Conservation (phyloP, 2,329 filamentous ascomycete genomes). For the Pezicula radicicola region DNA sequence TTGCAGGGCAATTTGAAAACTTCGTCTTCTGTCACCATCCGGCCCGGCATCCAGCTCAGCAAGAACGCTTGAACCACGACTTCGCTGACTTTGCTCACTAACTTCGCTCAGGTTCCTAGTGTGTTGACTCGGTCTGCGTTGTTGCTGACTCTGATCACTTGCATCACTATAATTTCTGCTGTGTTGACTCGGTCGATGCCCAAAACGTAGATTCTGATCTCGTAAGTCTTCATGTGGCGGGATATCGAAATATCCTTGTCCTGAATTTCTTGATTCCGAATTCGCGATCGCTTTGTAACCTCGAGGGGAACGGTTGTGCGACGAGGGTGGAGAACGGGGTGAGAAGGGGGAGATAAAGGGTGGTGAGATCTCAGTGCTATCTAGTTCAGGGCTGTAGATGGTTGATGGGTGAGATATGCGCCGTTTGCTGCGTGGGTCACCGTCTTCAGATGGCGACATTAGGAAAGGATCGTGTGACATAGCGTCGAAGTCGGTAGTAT, state of each 20-base stretch:
- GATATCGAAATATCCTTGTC: slow-evolving; percentile 17
- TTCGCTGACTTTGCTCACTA: slow-evolving; percentile 15
- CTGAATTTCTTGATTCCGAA: slow-evolving; percentile 15
- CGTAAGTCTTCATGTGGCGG: slow-evolving; percentile 4
- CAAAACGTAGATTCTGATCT: slow-evolving; percentile 12
- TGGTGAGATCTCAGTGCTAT: slow-evolving; percentile 17
- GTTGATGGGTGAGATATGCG: slow-evolving; percentile 9
- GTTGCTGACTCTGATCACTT: neutral
- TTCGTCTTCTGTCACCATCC: slow-evolving; percentile 7
- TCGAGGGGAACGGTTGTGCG: slow-evolving; percentile 8
- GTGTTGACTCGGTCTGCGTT: slow-evolving; percentile 16
- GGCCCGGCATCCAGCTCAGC: slow-evolving; percentile 16
- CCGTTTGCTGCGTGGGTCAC: slow-evolving; percentile 11
- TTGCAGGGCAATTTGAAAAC: slow-evolving; percentile 9
- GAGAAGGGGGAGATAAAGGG: slow-evolving; percentile 16
- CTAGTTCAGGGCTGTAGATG: slow-evolving; percentile 11
- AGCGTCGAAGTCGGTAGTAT: slow-evolving; percentile 12
- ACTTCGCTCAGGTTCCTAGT: slow-evolving; percentile 20
- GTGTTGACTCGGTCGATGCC: slow-evolving; percentile 4
- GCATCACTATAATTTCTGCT: neutral
- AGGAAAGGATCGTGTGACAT: slow-evolving; percentile 27
- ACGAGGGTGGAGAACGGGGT: slow-evolving; percentile 9
- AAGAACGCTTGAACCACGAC: slow-evolving; percentile 7
- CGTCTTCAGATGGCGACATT: slow-evolving; percentile 16
- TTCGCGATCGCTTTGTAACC: slow-evolving; percentile 19